Evolutionary conservation across 139 green algal species (phyloP).

Genomic region (Chlorella sp.): DNA sequence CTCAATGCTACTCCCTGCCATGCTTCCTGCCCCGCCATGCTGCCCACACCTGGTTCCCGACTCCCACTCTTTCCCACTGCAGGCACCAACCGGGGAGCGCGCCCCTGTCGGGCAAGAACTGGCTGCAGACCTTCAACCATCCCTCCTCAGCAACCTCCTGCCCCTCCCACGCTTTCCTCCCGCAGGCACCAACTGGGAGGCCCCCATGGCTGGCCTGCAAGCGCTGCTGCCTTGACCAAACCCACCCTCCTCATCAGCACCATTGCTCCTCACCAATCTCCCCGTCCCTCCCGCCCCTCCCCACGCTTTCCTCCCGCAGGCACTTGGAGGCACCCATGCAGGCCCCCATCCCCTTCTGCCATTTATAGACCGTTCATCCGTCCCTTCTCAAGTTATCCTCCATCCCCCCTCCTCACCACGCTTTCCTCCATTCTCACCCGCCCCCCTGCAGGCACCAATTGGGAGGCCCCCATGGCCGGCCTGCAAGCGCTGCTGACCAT

Average conservation of each 20-base stretch:
- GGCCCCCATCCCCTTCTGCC: too few species aligned
- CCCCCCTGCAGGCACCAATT: conserved; percentile 43
- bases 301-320: neutral
- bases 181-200: conserved; percentile 56
- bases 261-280: too few species aligned
- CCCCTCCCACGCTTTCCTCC: neutral
- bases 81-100: conserved; percentile 38
- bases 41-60: neutral
- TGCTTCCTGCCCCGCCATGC: neutral
- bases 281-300: too few species aligned
- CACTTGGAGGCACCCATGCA: conserved; percentile 61
- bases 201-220: conserved; percentile 59
- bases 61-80: neutral
- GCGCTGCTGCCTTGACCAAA: too few species aligned
- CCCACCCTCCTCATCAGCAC: too few species aligned
- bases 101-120: too few species aligned
- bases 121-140: too few species aligned
- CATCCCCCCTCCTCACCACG: neutral
- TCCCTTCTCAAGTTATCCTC: too few species aligned
- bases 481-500: conserved; percentile 67
- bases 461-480: conserved; percentile 63
- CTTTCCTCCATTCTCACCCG: too few species aligned
- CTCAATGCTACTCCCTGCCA: too few species aligned
- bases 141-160: too few species aligned
- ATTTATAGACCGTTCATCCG: too few species aligned